Conservation (phyloP, 1,139 yeast genomes). For the Taiozyma sp. region DNA sequence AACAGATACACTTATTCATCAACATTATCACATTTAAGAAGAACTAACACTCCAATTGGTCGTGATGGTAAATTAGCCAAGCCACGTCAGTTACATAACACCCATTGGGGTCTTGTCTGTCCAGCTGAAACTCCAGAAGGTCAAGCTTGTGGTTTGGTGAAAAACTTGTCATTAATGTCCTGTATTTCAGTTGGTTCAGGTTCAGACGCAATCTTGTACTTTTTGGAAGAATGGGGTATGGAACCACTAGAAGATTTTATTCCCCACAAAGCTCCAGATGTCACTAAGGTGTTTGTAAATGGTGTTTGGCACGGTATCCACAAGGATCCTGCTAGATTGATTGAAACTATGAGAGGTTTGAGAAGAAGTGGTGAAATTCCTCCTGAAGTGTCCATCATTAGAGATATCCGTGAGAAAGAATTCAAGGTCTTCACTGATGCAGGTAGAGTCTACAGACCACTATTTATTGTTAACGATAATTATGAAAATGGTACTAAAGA, state of each 20-base stretch:
- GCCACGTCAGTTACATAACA: slow-evolving; percentile 97
- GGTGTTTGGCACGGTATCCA: slow-evolving; percentile 99
- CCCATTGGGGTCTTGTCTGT: slow-evolving; percentile 99
- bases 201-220: slow-evolving; percentile 90
- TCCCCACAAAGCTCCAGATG: slow-evolving; percentile 87
- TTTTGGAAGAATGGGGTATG: slow-evolving; percentile 99
- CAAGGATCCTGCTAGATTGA: slow-evolving; percentile 88
- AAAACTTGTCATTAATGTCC: slow-evolving; percentile 92
- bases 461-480: slow-evolving; percentile 79
- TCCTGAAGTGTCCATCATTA: slow-evolving; percentile 92
- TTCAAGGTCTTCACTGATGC: slow-evolving; percentile 96
- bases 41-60: slow-evolving; percentile 98
- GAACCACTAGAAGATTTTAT: slow-evolving; percentile 95
- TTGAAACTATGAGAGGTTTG: slow-evolving; percentile 84
- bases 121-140: slow-evolving; percentile 99
- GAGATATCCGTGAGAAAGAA: slow-evolving; percentile 96
- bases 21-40: slow-evolving; percentile 93
- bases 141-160: slow-evolving; percentile 99
- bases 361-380: slow-evolving; percentile 96
- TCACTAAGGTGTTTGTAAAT: slow-evolving; percentile 92
- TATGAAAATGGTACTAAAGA: slow-evolving; percentile 69
- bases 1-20: slow-evolving; percentile 98
- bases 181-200: slow-evolving; percentile 97
- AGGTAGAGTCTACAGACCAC: slow-evolving; percentile 97
- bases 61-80: slow-evolving; percentile 98